Percentiles rank a stretch among this genome's conserved stretches.
Conservation (phyloP, 805 yeast species). For the Metschnikowia santaceciliae region DNA sequence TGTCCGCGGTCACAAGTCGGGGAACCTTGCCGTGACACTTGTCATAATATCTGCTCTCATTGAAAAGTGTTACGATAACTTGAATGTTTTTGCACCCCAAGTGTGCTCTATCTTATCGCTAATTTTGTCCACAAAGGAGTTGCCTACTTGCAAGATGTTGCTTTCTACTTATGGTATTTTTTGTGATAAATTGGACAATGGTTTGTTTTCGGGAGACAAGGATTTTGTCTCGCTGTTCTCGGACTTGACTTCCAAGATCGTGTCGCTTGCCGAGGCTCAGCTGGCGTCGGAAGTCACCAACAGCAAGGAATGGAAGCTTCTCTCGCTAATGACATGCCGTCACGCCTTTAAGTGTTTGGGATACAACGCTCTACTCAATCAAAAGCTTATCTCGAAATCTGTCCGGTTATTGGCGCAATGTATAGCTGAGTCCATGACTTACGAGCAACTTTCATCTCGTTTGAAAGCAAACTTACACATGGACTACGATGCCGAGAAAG, state of each 20-base stretch:
- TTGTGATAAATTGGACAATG: conserved; percentile 45
- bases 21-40: conserved; percentile 80
- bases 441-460: conserved; percentile 20
- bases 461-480: conserved; percentile 26
- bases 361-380: conserved; percentile 27
- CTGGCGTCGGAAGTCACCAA: conserved; percentile 23
- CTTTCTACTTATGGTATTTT: conserved; percentile 44
- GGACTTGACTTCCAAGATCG: conserved; percentile 17
- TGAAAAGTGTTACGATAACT: conserved; percentile 72
- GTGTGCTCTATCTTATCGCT: conserved; percentile 56
- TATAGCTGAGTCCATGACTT: conserved; percentile 22
- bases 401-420: conserved; percentile 38
- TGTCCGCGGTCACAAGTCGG: conserved; percentile 57
- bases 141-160: conserved; percentile 53
- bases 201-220: conserved; percentile 62
- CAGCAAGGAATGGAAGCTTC: conserved; percentile 43
- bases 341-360: conserved; percentile 38
- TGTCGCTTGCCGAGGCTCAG: conserved; percentile 15
- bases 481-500: conserved; percentile 23
- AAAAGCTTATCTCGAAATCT: conserved; percentile 28
- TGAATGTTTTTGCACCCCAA: conserved; percentile 74
- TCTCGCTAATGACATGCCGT: conserved; percentile 39
- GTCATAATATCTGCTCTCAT: conserved; percentile 67
- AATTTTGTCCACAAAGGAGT: conserved; percentile 55
- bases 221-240: conserved; percentile 48